phyloP scores from a whole-genome alignment of 2,329 filamentous ascomycete species.

The Verticillium albo-atrum region DNA sequence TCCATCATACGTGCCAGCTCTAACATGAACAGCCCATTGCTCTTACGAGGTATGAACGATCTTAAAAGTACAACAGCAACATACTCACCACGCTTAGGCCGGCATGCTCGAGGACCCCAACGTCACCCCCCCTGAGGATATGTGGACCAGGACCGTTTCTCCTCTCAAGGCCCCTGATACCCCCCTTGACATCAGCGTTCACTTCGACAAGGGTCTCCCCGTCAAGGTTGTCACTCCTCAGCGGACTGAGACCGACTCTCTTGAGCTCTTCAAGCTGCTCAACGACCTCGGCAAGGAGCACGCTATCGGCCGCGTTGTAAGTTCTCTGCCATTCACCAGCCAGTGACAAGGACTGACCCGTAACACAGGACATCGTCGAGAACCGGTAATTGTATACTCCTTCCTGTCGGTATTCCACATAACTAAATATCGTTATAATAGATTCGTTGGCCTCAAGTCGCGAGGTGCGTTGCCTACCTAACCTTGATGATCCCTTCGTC shows the following conservation, averaged over 20 bases:
- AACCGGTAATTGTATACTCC: slow-evolving; percentile 22
- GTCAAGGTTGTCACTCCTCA: slow-evolving; percentile 40
- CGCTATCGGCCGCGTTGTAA: slow-evolving; percentile 58
- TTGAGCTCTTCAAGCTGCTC: slow-evolving; percentile 60
- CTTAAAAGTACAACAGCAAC: neutral
- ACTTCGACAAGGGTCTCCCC: slow-evolving; percentile 65
- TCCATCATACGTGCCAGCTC: neutral
- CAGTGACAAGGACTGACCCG: too few species aligned
- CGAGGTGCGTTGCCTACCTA: slow-evolving; percentile 47
- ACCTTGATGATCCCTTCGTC: neutral
- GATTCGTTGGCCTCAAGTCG: slow-evolving; percentile 17
- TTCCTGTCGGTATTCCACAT: too few species aligned
- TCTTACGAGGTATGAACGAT: slow-evolving; percentile 48
- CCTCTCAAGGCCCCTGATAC: slow-evolving; percentile 60
- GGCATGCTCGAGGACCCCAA: slow-evolving; percentile 60
- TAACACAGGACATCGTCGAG: slow-evolving; percentile 31
- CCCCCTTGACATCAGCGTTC: slow-evolving; percentile 59
- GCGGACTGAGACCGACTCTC: slow-evolving; percentile 46
- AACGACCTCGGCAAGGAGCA: slow-evolving; percentile 61
- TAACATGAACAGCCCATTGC: slow-evolving; percentile 65
- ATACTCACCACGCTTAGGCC: slow-evolving; percentile 29
- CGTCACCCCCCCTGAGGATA: slow-evolving; percentile 58
- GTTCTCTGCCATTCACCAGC: neutral
- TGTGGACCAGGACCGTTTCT: slow-evolving; percentile 61
- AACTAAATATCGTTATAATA: too few species aligned